Evolutionary conservation across 805 yeast species (phyloP), one percentile per base, ranked within the genome.

Genomic region (Debaryomyces tyrocola): DNA sequence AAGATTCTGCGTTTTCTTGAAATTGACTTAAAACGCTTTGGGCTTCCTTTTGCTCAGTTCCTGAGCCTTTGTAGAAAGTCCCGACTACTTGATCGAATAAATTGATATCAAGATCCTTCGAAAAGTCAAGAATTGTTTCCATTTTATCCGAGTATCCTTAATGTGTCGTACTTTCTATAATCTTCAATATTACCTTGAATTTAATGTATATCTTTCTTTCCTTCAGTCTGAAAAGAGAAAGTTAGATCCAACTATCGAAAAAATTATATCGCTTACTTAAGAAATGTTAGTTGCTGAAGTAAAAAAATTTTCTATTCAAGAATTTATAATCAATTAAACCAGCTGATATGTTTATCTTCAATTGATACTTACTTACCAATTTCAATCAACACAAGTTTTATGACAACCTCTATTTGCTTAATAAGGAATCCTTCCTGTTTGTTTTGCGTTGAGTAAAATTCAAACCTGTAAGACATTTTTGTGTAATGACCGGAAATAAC

Each of bases 1-100:
- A 94, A 20, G 97, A 85, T 57, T 92, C 96, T 2, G 94, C 95
- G 65, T 90, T 87, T 51, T 90, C 96, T 67, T 94, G 97, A 65
- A 94, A 91, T 67, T 83, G 80, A 18, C 87, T 84, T 57, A 87
- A 77, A 7, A 85, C 69, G 33, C 76, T 75, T 66, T 85, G 92
- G 8, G 96, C 95, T 53, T 77, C 74, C 50, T 80, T 81, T 57
- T 85, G 90, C n/a, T 71, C 75, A 18, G 95, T 70, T 6, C 61
- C 92, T 4, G 86, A 75, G 3, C 96, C 94, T 47, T 77, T 78
- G 68, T 87, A 94, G 63, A 94, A 90, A 5, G 92, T 79, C 46
- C 82, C 86, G 27, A 92, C 98, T 20, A 91, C 86, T 46, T 78
- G 82, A 69, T 94, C 99, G 57, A 94, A 78, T 47, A 86, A 70